Conservation (phyloP, 768 basidiomycete species). For the Tricholoma saponaceum region DNA sequence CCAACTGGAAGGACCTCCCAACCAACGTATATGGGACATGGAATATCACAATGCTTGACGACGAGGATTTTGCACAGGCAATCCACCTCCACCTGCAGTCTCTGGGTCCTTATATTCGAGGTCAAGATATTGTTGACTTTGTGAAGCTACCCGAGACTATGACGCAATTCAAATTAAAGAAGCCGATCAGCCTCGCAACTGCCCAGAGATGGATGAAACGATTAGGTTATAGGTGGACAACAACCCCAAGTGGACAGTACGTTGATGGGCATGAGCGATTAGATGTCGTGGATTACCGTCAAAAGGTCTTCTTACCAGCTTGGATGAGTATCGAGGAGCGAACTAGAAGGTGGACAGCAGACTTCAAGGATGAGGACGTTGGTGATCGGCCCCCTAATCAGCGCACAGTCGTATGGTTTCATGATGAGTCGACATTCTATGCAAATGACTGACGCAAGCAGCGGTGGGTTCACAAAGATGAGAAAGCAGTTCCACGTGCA, state of each 20-base stretch:
- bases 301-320: background rate
- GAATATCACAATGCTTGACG: background rate
- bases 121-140: background rate
- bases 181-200: background rate
- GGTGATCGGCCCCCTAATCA: background rate
- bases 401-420: background rate
- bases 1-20: background rate
- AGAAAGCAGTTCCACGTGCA: background rate
- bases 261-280: background rate
- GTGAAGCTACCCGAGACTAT: background rate
- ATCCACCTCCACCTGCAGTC: background rate
- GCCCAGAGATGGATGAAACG: background rate
- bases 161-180: background rate
- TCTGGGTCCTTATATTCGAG: background rate
- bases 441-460: background rate
- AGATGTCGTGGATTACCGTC: background rate
- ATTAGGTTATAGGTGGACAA: background rate
- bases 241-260: background rate
- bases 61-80: background rate
- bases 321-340: background rate
- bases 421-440: background rate
- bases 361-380: background rate
- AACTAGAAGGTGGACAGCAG: background rate
- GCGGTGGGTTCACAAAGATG: background rate
- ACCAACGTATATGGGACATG: background rate